These are phyloP conservation scores for Citrullus colocynthis DNA, from an alignment of 306 rosid genomes.

Conservation along the genomic window DNA sequence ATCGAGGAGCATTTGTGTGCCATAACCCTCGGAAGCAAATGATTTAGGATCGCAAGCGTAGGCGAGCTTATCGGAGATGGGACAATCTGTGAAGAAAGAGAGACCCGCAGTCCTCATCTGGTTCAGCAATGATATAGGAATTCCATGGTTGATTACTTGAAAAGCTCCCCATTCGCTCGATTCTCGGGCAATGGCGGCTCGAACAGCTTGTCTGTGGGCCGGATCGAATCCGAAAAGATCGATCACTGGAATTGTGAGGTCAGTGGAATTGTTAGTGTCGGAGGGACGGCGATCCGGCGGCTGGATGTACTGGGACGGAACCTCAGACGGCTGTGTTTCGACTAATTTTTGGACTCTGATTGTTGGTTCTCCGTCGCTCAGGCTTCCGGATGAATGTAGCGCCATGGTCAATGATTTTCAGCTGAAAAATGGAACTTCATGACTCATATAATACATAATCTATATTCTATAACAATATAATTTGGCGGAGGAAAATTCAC, in stretches of 20 bases:
- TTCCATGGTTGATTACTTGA: conserved; percentile 65
- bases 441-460: too few species aligned
- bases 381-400: conserved; percentile 20
- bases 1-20: conserved; percentile 57
- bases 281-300: conserved; percentile 21
- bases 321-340: conserved; percentile 37
- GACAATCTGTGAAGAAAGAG: conserved; percentile 45
- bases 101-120: conserved; percentile 33
- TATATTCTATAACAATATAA: too few species aligned
- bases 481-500: too few species aligned
- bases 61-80: conserved; percentile 45
- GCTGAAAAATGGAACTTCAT: not conserved
- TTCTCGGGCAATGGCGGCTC: conserved; percentile 29
- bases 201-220: conserved; percentile 16
- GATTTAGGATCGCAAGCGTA: conserved; percentile 42
- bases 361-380: not conserved
- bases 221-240: conserved; percentile 37
- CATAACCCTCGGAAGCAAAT: conserved; percentile 78
- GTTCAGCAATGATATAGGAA: conserved; percentile 31
- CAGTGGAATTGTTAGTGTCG: not conserved
- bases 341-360: conserved; percentile 46
- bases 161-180: conserved; percentile 79
- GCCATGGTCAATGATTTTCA: conserved; percentile 20
- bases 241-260: conserved; percentile 29
- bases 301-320: conserved; percentile 66